Evolutionary conservation across 73 alveolate species (phyloP), one percentile per base, ranked within the genome.

Genomic region (Tetrahymena malaccensis): DNA sequence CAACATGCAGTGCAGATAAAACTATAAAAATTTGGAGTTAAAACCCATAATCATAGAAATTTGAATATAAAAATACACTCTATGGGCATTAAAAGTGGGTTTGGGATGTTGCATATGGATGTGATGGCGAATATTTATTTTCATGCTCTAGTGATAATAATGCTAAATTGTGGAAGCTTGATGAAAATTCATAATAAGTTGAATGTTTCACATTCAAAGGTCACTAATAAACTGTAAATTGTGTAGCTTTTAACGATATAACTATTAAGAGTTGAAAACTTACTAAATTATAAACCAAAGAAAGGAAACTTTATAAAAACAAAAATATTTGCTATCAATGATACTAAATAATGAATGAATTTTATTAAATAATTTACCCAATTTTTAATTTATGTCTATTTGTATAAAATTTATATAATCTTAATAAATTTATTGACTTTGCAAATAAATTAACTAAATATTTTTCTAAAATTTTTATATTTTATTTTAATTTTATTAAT

Each of bases 71-170:
- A 43, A 38, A 37, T 31, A 85, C 58, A 31, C 34, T 38, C 1
- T 85, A 43, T 85, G 96, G 96, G 70, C 96, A 94, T 84, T 22
- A 38, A 31, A 94, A 94, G 27, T 94, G 95, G 96, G 96, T 94
- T 12, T 85, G 95, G 96, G 96, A 94, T 94, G 93, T 94, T 31
- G 96, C 96, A 25, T 94, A 84, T 85, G 89, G 94, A 11, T 94
- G 96, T 94, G 96, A 94, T 85, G 93, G 95, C 10, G 96, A 94
- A 43, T 94, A 33, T 38, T 55, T 85, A 22, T 85, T 94, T 12
- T 85, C 96, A 22, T 85, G 95, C 38, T 85, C 95, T n/a, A 85
- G 95, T 15, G 96, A 94, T 85, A 85, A 55, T 27, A 40, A 55
- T 38, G 93, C 96, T 8, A 94, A 94, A 94, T 43, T 94, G 85